Conservation (phyloP, 352 stramenopile genomes). For the Phytophthora uliginosa region DNA sequence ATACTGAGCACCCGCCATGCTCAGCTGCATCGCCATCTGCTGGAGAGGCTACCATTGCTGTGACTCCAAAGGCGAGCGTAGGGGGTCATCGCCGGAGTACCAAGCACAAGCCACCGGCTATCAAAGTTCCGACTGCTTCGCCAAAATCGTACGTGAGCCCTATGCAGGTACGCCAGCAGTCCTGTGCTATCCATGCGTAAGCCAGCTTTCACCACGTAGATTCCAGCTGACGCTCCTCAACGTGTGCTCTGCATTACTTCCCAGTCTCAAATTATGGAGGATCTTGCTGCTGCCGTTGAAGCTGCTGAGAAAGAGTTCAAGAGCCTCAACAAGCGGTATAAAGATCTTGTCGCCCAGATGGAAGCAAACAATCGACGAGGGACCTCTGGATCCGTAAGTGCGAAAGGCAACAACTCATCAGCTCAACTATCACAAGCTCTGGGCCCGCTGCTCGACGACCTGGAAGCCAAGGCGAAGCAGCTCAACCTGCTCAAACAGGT, state of each 20-base stretch:
- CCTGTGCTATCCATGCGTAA: slow-evolving; percentile 15
- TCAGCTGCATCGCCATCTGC: background rate
- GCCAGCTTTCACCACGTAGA: slow-evolving; percentile 1
- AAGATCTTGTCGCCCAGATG: slow-evolving; percentile 54
- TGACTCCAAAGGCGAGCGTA: slow-evolving; percentile 14
- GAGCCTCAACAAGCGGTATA: slow-evolving; percentile 54
- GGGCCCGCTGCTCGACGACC: slow-evolving; percentile 60
- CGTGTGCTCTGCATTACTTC: slow-evolving; percentile 1
- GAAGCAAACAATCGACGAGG: slow-evolving; percentile 34
- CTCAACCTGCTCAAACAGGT: slow-evolving; percentile 77
- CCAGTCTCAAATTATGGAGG: slow-evolving; percentile 72
- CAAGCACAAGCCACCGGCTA: slow-evolving; percentile 45
- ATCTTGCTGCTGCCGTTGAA: slow-evolving; percentile 49
- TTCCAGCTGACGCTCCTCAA: slow-evolving; percentile 12
- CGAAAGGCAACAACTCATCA: slow-evolving; percentile 18
- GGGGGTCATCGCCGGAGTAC: background rate
- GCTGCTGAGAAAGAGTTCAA: slow-evolving; percentile 60
- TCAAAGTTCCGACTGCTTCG: slow-evolving; percentile 45
- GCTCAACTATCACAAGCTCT: slow-evolving; percentile 57
- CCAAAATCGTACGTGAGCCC: slow-evolving; percentile 55
- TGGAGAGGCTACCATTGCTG: background rate
- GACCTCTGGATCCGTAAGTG: slow-evolving; percentile 4
- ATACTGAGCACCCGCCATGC: background rate
- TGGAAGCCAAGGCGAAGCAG: slow-evolving; percentile 76
- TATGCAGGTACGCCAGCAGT: slow-evolving; percentile 54